Conservation (phyloP, 257 asterid genomes). For the Salvia hispanica region DNA sequence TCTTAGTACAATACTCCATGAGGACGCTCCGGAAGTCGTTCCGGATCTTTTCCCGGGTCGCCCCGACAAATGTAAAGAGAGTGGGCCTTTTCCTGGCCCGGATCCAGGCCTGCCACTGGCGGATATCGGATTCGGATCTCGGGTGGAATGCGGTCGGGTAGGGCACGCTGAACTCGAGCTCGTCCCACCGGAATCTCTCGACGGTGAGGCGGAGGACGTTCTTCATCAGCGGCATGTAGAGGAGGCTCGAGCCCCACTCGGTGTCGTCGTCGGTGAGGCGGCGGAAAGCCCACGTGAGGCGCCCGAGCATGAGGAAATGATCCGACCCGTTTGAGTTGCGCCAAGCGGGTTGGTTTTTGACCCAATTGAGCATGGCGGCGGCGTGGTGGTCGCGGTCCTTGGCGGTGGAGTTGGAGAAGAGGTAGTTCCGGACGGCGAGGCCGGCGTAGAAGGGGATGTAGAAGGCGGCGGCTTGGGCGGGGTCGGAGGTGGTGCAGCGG, state of each 20-base stretch:
- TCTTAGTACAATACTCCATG: constrained; percentile 47
- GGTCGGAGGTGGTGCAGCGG: constrained; percentile 42
- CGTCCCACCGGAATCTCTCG: constrained; percentile 54
- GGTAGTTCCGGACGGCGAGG: constrained; percentile 59
- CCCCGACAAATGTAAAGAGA: constrained; percentile 59
- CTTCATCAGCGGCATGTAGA: constrained; percentile 62
- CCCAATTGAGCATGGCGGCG: constrained; percentile 51
- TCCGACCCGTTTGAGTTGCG: constrained; percentile 53
- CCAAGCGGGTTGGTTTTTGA: constrained; percentile 45
- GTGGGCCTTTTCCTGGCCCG: constrained; percentile 33
- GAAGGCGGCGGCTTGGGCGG: constrained; percentile 43
- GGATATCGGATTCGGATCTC: constrained; percentile 51
- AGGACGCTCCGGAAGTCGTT: constrained; percentile 55
- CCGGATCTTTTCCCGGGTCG: constrained; percentile 51
- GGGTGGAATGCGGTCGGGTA: constrained; percentile 74
- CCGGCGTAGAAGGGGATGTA: constrained; percentile 69
- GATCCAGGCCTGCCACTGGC: constrained; percentile 44
- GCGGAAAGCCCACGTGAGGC: constrained; percentile 69
- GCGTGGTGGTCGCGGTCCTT: constrained; percentile 52
- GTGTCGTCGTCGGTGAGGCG: constrained; percentile 42
- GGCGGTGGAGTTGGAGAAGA: constrained; percentile 56
- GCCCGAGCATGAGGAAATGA: constrained; percentile 58
- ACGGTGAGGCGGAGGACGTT: constrained; percentile 51
- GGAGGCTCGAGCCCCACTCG: constrained; percentile 58
- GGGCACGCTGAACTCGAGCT: constrained; percentile 55